These are phyloP conservation scores for Wickerhamomyces sp. DNA, from an alignment of 1,139 yeast species.

Conservation along the genomic window DNA sequence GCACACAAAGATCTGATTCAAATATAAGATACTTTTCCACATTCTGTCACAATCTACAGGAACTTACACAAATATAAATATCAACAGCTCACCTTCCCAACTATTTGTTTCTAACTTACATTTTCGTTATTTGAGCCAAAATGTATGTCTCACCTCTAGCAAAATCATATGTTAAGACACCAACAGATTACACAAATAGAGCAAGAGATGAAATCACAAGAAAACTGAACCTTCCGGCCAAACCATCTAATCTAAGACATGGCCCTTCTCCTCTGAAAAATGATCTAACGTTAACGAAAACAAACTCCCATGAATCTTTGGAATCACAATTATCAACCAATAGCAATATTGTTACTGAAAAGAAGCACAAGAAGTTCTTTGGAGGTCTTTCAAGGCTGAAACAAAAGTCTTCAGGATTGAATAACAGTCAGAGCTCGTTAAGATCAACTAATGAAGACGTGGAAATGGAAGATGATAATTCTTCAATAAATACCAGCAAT, in stretches of 20 bases:
- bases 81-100: no score
- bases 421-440: background rate
- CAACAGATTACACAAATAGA: conserved; percentile 34
- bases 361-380: conserved; percentile 15
- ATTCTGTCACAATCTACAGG: no score
- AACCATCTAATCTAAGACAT: conserved; percentile 15
- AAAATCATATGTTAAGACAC: conserved; percentile 25
- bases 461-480: conserved; percentile 12
- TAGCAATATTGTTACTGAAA: conserved; percentile 1
- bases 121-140: background rate
- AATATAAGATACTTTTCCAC: no score
- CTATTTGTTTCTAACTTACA: no score
- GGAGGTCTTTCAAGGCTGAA: conserved; percentile 15
- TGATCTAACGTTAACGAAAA: conserved; percentile 20
- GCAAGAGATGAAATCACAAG: conserved; percentile 36
- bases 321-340: conserved; percentile 11
- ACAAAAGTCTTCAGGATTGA: conserved; percentile 7
- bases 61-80: no score
- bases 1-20: no score
- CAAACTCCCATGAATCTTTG: conserved; percentile 19
- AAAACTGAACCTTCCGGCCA: conserved; percentile 23
- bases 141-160: conserved; percentile 23
- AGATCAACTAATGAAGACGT: conserved; percentile 9
- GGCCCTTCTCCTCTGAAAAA: conserved; percentile 24
- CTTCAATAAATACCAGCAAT: background rate